These are phyloP conservation scores for Tolypocladium ophioglossoides DNA, from an alignment of 2,329 filamentous ascomycete genomes.

Conservation along the genomic window DNA sequence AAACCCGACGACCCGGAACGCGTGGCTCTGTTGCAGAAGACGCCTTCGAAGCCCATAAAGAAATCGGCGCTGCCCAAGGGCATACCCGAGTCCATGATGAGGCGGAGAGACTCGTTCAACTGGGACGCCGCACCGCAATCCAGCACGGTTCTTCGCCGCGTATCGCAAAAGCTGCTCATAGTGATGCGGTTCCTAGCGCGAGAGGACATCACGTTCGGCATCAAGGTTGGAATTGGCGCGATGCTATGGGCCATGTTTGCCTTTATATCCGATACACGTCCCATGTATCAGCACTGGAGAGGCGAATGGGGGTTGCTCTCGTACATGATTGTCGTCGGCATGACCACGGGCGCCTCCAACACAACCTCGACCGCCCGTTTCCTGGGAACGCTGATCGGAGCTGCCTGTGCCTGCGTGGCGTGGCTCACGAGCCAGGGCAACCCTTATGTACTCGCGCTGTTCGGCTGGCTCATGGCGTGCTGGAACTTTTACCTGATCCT, in stretches of 20 bases:
- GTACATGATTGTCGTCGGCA: slow-evolving; percentile 96
- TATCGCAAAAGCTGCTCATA: slow-evolving; percentile 35
- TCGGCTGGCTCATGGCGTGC: slow-evolving; percentile 72
- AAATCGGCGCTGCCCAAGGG: slow-evolving; percentile 45
- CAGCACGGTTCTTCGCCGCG: slow-evolving; percentile 29
- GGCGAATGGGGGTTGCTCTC: slow-evolving; percentile 95
- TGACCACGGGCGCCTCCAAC: slow-evolving; percentile 94
- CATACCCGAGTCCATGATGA: slow-evolving; percentile 42
- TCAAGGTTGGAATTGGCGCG: slow-evolving; percentile 89
- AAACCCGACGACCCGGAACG: slow-evolving; percentile 29
- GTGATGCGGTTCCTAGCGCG: slow-evolving; percentile 37
- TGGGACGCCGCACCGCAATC: slow-evolving; percentile 44
- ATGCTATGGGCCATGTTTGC: slow-evolving; percentile 81
- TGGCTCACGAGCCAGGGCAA: slow-evolving; percentile 73
- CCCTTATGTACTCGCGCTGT: slow-evolving; percentile 61
- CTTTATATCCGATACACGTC: slow-evolving; percentile 68
- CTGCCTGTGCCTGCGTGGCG: slow-evolving; percentile 59
- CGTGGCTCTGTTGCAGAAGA: slow-evolving; percentile 28
- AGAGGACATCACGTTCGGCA: slow-evolving; percentile 61
- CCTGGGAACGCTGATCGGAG: slow-evolving; percentile 75
- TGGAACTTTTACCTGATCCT: slow-evolving; percentile 88
- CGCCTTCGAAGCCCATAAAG: slow-evolving; percentile 33
- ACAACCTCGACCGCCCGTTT: slow-evolving; percentile 84
- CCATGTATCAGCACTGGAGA: slow-evolving; percentile 76
- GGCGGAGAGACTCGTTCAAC: slow-evolving; percentile 40